Base-by-base conservation (phyloP, 1,284 basidiomycete genomes). In the Anthracocystis setariae region DNA sequence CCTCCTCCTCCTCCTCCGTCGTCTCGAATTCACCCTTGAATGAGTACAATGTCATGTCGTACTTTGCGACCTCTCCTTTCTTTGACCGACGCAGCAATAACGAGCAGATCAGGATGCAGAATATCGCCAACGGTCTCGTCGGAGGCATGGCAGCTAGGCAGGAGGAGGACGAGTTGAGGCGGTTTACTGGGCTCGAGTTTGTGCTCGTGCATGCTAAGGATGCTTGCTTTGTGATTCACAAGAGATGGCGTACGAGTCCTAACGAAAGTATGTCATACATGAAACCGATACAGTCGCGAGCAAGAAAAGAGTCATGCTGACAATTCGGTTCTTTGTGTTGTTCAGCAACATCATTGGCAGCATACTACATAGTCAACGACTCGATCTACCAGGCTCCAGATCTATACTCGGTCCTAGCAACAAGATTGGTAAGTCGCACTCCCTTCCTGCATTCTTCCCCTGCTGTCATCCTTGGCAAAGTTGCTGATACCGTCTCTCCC, bases 31-130 rank as follows among this genome's bases (percentile, higher is more conserved):
- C 66, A 20, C 70, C 74, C 0, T 52, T 80, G 4, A 73, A 63
- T 51, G 73, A 68, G 39, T 54, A 61, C 52, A 80, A 78, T 37
- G 71, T 75, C 3, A 73, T 80, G 59, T 61, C 77, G 8, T 81
- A 81, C 54, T 81, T 81, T 46, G 72, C 73, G 33, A 76, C 65
- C 24, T 79, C 77, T 17, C 77, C 77, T 17, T 81, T 81, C 58
- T 81, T 75, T 58, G 79, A 80, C 29, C 60, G 73, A 15, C 57
- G 71, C 23, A 74, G 73, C 62, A 80, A 77, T 47, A 81, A 81
- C 39, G 77, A 81, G 63, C 72, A 79, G 64, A 78, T 81, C 29
- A 75, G 79, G 10, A 81, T 81, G 79, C 79, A 81, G 47, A 80
- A 78, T 48, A 70, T 77, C 20, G 76, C 74, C 44, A 71, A 61